Evolutionary conservation across 2,329 filamentous ascomycete genomes (phyloP).

Genomic region (Zarea fungicola): DNA sequence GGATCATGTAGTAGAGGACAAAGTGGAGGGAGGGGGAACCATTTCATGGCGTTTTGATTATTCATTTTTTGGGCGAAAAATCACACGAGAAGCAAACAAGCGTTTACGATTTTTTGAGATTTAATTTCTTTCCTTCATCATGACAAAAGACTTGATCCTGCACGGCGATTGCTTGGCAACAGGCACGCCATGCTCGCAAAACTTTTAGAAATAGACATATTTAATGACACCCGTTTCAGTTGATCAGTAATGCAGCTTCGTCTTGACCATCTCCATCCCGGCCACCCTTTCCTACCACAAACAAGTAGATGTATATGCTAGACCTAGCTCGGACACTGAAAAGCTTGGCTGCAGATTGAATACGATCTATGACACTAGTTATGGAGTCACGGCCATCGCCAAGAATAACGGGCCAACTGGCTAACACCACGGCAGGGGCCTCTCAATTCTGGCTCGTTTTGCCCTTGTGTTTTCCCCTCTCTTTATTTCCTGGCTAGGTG

Average conservation of each 20-base stretch:
- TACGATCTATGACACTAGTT: no score
- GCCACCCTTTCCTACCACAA: no score
- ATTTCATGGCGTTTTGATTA: constrained; percentile 1
- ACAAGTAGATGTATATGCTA: no score
- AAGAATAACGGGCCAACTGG: no score
- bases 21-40: no score
- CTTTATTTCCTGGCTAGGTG: neutral
- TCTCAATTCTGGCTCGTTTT: neutral
- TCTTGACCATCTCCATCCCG: no score
- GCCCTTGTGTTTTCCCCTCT: neutral
- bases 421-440: no score
- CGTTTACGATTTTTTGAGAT: neutral
- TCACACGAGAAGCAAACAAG: neutral
- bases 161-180: neutral
- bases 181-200: neutral
- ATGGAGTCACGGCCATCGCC: no score
- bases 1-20: no score
- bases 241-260: no score
- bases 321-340: no score
- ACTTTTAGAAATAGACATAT: neutral
- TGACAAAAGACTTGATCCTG: neutral
- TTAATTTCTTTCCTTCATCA: neutral
- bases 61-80: neutral
- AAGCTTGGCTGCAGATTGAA: no score
- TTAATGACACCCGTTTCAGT: neutral